Percentiles rank a stretch among this genome's conserved stretches.
Evolutionary conservation across 2,329 filamentous ascomycete genomes (phyloP).

Genomic region (Shiraia sp.): DNA sequence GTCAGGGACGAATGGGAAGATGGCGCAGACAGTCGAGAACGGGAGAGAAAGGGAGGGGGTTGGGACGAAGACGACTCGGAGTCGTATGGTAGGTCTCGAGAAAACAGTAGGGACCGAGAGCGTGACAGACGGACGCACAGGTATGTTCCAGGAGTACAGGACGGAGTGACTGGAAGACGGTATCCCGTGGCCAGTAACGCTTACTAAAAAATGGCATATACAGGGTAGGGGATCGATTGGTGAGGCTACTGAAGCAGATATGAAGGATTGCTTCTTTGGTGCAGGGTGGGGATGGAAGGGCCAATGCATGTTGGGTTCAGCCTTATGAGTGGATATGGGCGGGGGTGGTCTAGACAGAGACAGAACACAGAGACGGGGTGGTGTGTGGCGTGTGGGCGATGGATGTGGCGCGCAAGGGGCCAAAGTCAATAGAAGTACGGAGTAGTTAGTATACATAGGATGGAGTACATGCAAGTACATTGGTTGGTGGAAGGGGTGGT

Average conservation of each 20-base stretch:
- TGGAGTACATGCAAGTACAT: too few relatives aligned
- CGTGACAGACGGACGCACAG: constrained; percentile 26
- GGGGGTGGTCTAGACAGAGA: too few relatives aligned
- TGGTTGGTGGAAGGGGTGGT: too few relatives aligned
- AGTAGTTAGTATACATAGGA: too few relatives aligned
- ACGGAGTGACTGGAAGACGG: constrained; percentile 39
- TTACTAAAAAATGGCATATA: constrained; percentile 19
- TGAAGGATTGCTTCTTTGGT: too few relatives aligned
- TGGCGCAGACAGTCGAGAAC: constrained; percentile 16
- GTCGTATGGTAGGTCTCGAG: constrained; percentile 15
- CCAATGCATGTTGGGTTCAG: too few relatives aligned
- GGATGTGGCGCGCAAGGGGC: too few relatives aligned
- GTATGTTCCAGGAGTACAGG: constrained; percentile 40
- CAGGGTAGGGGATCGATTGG: constrained; percentile 20
- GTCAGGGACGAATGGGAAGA: constrained; percentile 33
- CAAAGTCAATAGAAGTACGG: too few relatives aligned
- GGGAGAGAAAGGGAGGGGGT: constrained; percentile 7
- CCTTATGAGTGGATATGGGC: too few relatives aligned
- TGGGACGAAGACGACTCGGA: constrained; percentile 23
- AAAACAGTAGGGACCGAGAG: constrained; percentile 15
- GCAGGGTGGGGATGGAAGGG: too few relatives aligned
- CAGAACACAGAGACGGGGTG: too few relatives aligned
- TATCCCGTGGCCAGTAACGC: constrained; percentile 31
- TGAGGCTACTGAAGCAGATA: constrained; percentile 25
- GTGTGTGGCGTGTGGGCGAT: too few relatives aligned